A percentile compares a stretch with the other conserved stretches of the same genome.
Evolutionary conservation across 371 early-diverging fungal genomes (phyloP).

Genomic region (Actinomortierella ambigua): DNA sequence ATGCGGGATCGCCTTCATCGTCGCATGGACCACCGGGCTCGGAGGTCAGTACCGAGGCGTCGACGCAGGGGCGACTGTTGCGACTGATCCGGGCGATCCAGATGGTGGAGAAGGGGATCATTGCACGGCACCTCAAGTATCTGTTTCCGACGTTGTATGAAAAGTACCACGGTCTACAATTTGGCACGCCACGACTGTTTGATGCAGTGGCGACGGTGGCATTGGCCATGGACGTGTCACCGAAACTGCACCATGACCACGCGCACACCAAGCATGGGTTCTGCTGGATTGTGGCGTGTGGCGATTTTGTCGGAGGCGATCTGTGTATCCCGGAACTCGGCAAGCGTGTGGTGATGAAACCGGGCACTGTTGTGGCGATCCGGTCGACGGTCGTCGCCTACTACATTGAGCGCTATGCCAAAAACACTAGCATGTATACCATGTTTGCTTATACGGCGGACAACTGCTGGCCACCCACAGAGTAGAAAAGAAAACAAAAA

Average conservation of each 20-base stretch:
- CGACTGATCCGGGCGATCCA: conserved; percentile 38
- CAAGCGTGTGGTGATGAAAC: conserved; percentile 45
- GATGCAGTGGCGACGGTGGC: conserved; percentile 45
- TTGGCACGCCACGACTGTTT: conserved; percentile 44
- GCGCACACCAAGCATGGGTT: conserved; percentile 44
- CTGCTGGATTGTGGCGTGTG: conserved; percentile 46
- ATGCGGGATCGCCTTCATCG: no score
- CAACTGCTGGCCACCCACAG: conserved; percentile 43
- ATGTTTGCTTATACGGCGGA: conserved; percentile 45
- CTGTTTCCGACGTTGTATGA: conserved; percentile 45
- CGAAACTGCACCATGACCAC: conserved; percentile 37
- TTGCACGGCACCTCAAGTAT: conserved; percentile 39
- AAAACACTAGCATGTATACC: conserved; percentile 40
- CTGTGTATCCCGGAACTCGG: conserved; percentile 44
- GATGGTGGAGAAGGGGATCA: conserved; percentile 41
- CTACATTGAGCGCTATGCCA: conserved; percentile 42
- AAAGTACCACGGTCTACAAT: conserved; percentile 45
- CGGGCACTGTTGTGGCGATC: conserved; percentile 44
- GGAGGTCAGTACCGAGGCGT: conserved; percentile 1
- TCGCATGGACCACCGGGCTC: no score
- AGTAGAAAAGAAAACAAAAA: conserved; percentile 1
- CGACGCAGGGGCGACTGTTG: conserved; percentile 31
- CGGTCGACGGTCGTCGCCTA: conserved; percentile 45
- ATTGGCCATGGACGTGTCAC: conserved; percentile 41
- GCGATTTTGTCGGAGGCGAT: conserved; percentile 45